Base-by-base conservation (phyloP, 2,329 filamentous ascomycete genomes). In the Verticillium longisporum region DNA sequence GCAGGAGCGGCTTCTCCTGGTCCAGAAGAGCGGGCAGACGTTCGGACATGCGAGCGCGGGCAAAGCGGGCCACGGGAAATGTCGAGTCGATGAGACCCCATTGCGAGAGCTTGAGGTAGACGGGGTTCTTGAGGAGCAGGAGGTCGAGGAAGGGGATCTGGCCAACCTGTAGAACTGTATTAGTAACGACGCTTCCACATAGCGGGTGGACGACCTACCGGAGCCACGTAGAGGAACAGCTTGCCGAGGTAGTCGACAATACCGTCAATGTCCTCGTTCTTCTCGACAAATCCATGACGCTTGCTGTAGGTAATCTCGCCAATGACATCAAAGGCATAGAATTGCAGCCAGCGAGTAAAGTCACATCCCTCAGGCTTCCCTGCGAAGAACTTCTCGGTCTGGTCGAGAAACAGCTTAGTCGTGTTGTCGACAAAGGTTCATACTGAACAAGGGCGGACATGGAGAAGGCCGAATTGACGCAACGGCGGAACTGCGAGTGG, bases 281-380 rank as follows among this genome's bases (percentile, higher is more conserved):
- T 82, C 72, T 93, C 89, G 1, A 93, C 75, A 65, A 93, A 93
- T 0, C 90, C 90, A 61, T 92, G 82, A 0, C 88, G 80, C 71
- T 90, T 90, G 71, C 85, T 87, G 74, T 90, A 92, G 0, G 89
- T 92, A 68, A 92, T 83, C 63, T 90, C 87, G 6, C 89, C 89
- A 64, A 92, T 92, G 14, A 92, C 89, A 69, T 93, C 90, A 68
- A 92, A 93, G 0, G 90, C 90, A 66, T 90, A 92, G 70, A 87
- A 92, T 68, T 93, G 90, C 61, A 93, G 75, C 90, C 90, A 92
- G 61, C 80, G 78, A 1, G 85, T 84, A 61, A 91, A 88, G 68
- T 90, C 83, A 68, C 87, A 90, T 31, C 68, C 66, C n/a, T 65
- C 64, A 0, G 71, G 63, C 31, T 76, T 75, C 26, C 72, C 69